Percentiles rank a stretch among this genome's conserved stretches.
Conservation (phyloP, 2,329 filamentous ascomycete genomes). For the Diaporthe vexans region DNA sequence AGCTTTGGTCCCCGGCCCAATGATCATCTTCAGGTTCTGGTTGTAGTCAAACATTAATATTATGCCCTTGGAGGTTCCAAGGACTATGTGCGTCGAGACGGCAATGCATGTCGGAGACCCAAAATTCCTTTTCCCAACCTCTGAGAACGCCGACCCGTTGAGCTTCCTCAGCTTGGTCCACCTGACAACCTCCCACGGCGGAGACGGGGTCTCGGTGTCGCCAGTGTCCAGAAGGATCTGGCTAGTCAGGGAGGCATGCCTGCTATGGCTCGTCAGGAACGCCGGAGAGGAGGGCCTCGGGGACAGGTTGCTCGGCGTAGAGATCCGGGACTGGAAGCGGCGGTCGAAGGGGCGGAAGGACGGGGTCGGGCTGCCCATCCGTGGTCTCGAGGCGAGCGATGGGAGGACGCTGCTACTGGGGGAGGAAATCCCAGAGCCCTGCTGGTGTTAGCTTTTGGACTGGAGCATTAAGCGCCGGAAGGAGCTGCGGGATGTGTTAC, state of each 20-base stretch:
- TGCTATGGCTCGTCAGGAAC: constrained; percentile 81
- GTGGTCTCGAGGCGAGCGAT: constrained; percentile 75
- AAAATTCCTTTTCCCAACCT: constrained; percentile 92
- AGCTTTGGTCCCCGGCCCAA: constrained; percentile 94
- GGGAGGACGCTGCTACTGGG: constrained; percentile 82
- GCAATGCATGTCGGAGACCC: constrained; percentile 91
- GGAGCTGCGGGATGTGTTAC: constrained; percentile 57
- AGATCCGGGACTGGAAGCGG: constrained; percentile 90
- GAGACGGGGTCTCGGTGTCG: constrained; percentile 78
- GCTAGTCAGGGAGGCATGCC: constrained; percentile 84
- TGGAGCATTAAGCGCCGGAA: constrained; percentile 14
- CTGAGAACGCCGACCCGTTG: constrained; percentile 90
- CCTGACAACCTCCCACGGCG: constrained; percentile 96
- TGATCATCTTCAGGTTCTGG: constrained; percentile 93
- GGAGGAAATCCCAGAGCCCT: constrained; percentile 75
- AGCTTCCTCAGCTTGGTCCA: constrained; percentile 96
- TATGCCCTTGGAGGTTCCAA: constrained; percentile 95
- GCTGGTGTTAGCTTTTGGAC: constrained; percentile 10
- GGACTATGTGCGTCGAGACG: constrained; percentile 87
- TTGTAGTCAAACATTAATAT: constrained; percentile 98
- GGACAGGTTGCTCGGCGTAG: constrained; percentile 70
- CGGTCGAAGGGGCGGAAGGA: constrained; percentile 95
- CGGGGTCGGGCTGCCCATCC: constrained; percentile 78
- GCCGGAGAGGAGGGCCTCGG: constrained; percentile 83
- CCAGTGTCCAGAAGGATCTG: constrained; percentile 73